phyloP scores from a whole-genome alignment of 495 filamentous ascomycete genomes.

The Daldinia childiae region DNA sequence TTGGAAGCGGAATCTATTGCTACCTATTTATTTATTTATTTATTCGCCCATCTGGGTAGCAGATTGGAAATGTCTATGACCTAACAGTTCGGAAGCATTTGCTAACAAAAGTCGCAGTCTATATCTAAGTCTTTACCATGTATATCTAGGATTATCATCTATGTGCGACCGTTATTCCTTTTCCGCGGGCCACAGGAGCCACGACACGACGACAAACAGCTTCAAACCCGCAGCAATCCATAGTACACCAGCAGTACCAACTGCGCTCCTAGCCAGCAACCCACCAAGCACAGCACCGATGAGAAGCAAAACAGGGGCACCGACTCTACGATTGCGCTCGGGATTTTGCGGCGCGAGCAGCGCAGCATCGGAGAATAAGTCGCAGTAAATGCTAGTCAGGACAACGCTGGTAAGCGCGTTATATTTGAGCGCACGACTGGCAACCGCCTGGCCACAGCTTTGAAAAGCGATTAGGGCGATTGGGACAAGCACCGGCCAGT shows the following conservation, averaged over 20 bases:
- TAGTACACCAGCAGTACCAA: slow-evolving; percentile 69
- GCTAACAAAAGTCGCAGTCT: background rate
- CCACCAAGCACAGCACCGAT: slow-evolving; percentile 69
- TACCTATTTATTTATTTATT: no score
- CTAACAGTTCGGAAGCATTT: background rate
- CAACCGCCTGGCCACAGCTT: slow-evolving; percentile 74
- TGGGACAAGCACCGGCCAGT: slow-evolving; percentile 68
- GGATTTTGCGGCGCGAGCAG: slow-evolving; percentile 61
- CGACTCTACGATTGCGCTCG: slow-evolving; percentile 67
- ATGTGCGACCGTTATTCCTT: slow-evolving; percentile 15
- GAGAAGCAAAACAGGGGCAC: slow-evolving; percentile 66
- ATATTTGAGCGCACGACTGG: slow-evolving; percentile 69
- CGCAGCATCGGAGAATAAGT: slow-evolving; percentile 71
- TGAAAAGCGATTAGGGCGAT: slow-evolving; percentile 75
- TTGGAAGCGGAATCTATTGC: background rate
- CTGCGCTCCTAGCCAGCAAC: slow-evolving; percentile 61
- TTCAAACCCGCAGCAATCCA: slow-evolving; percentile 71
- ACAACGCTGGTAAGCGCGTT: slow-evolving; percentile 73
- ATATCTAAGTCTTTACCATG: background rate
- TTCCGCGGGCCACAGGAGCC: slow-evolving; percentile 65
- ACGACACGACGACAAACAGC: slow-evolving; percentile 59
- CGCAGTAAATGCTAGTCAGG: slow-evolving; percentile 75
- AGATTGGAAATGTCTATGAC: background rate
- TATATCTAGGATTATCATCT: background rate
- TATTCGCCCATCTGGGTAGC: background rate